These are phyloP conservation scores for Coemansia sp. DNA, from an alignment of 192 early-diverging fungal genomes.

Conservation along the genomic window DNA sequence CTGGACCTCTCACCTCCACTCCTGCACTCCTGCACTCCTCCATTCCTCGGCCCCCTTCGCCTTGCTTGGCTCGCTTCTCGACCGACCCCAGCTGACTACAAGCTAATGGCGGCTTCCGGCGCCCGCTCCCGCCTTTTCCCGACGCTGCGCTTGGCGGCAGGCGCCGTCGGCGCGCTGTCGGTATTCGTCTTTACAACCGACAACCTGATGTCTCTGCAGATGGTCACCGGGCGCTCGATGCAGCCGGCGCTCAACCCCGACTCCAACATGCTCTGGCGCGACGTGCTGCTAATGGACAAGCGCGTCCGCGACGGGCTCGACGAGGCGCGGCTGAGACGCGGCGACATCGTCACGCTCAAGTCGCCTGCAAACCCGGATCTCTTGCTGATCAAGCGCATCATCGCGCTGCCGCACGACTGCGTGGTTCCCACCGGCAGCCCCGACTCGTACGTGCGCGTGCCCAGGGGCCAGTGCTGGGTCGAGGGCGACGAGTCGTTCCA, in stretches of 20 bases:
- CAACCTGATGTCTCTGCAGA: conserved; percentile 45
- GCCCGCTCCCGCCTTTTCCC: neutral
- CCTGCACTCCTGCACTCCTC: too few relatives aligned
- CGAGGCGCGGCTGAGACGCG: conserved; percentile 48
- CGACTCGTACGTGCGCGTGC: conserved; percentile 57
- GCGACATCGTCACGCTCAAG: conserved; percentile 66
- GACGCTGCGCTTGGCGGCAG: conserved; percentile 9
- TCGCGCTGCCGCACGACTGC: conserved; percentile 78
- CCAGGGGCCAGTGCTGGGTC: conserved; percentile 80
- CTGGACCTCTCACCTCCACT: too few relatives aligned
- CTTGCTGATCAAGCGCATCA: conserved; percentile 78
- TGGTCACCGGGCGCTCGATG: conserved; percentile 55
- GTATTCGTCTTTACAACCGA: conserved; percentile 31
- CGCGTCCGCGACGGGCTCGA: conserved; percentile 51
- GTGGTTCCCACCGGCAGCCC: conserved; percentile 33
- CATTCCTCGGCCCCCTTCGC: too few relatives aligned
- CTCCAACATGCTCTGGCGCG: conserved; percentile 58
- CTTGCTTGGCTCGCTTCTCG: too few relatives aligned
- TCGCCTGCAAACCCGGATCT: conserved; percentile 68
- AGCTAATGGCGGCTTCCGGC: too few relatives aligned
- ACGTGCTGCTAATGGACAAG: conserved; percentile 67
- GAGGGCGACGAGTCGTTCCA: conserved; percentile 85
- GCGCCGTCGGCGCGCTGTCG: conserved; percentile 17
- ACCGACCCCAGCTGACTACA: too few relatives aligned
- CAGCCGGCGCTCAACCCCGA: conserved; percentile 77